These are phyloP conservation scores for Pyrenophora seminiperda DNA, from an alignment of 2,329 filamentous ascomycete genomes.

Conservation along the genomic window DNA sequence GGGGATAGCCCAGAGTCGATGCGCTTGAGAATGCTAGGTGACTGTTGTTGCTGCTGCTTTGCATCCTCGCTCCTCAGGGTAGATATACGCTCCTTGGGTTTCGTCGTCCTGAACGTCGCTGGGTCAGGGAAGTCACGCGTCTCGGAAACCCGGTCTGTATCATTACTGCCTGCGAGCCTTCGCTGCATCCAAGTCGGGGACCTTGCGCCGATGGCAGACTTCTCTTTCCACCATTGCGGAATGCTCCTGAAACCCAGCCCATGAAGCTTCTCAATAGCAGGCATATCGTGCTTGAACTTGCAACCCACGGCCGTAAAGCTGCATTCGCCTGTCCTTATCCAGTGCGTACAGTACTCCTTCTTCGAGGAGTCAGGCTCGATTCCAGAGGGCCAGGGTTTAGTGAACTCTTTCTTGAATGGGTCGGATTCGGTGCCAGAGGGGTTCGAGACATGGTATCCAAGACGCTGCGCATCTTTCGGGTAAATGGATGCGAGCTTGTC, in stretches of 20 bases:
- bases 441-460: constrained; percentile 33
- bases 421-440: constrained; percentile 50
- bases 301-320: constrained; percentile 86
- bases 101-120: not conserved
- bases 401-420: constrained; percentile 69
- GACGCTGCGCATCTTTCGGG: constrained; percentile 31
- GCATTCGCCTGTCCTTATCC: constrained; percentile 85
- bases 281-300: constrained; percentile 91
- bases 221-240: constrained; percentile 63
- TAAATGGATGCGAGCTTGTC: constrained; percentile 38
- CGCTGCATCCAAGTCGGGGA: constrained; percentile 35
- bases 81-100: not conserved
- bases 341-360: constrained; percentile 84
- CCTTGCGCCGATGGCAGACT: constrained; percentile 36
- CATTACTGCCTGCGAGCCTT: constrained; percentile 14
- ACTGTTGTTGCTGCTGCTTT: not conserved
- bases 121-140: constrained; percentile 15
- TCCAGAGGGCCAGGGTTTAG: constrained; percentile 74
- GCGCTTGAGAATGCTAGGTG: not conserved
- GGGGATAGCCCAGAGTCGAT: not conserved
- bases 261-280: constrained; percentile 69
- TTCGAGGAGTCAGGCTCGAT: constrained; percentile 52
- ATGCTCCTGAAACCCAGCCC: constrained; percentile 67
- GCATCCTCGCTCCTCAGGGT: not conserved
- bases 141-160: not conserved